These are phyloP conservation scores for Candida buenavistaensis DNA, from an alignment of 1,139 yeast species.

Conservation along the genomic window DNA sequence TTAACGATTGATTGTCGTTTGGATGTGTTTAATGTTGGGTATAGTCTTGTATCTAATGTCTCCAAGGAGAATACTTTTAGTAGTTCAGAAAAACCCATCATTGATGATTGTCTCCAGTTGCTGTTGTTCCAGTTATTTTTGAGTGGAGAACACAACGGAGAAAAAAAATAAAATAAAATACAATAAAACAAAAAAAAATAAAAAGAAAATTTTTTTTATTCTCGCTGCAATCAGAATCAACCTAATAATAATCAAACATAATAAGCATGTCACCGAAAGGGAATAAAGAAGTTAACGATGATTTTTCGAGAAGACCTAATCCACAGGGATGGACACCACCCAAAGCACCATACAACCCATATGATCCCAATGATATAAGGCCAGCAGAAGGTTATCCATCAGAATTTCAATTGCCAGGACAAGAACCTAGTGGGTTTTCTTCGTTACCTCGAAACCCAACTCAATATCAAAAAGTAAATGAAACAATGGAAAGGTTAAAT, in stretches of 20 bases:
- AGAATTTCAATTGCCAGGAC: constrained; percentile 63
- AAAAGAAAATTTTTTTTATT: no score
- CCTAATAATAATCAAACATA: no score
- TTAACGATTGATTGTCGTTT: constrained; percentile 42
- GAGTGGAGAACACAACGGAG: no score
- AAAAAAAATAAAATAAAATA: no score
- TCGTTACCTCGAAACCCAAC: constrained; percentile 67
- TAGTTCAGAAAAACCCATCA: constrained; percentile 20
- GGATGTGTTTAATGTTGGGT: constrained; percentile 50
- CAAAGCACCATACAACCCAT: constrained; percentile 81
- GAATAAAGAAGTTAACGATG: constrained; percentile 9
- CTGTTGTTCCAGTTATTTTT: no score
- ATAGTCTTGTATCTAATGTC: constrained; percentile 72
- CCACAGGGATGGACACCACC: constrained; percentile 86
- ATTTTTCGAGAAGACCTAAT: constrained; percentile 58
- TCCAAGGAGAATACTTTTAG: constrained; percentile 66
- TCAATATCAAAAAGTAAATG: constrained; percentile 68
- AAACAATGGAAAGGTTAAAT: constrained; percentile 69
- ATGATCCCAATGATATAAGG: constrained; percentile 72
- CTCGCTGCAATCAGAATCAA: no score
- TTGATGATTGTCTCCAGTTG: no score
- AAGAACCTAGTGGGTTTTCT: constrained; percentile 54
- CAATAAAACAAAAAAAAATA: no score
- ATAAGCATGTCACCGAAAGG: background rate
- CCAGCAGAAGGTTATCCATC: constrained; percentile 88